phyloP scores from a whole-genome alignment of 192 early-diverging fungal genomes.

The Coemansia asiatica region DNA sequence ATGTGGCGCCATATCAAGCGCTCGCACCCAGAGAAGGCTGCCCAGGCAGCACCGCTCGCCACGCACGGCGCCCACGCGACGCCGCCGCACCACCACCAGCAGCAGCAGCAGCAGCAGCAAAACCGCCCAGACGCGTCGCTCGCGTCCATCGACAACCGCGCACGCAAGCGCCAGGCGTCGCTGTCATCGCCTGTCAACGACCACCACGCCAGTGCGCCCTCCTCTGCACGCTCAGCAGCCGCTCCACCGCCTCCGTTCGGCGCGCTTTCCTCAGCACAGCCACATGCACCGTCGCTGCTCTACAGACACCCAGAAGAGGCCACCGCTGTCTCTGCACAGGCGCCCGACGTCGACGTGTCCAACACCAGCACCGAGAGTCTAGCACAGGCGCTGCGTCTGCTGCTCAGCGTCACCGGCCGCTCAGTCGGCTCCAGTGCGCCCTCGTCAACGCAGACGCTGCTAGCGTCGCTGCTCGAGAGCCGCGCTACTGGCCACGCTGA shows the following conservation, averaged over 20 bases:
- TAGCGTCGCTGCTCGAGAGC: constrained; percentile 23
- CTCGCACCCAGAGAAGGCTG: constrained; percentile 51
- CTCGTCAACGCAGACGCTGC: constrained; percentile 14
- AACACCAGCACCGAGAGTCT: constrained; percentile 36
- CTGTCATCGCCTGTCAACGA: constrained; percentile 38
- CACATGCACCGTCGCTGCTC: background rate
- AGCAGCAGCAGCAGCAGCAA: constrained; percentile 4
- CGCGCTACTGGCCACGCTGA: background rate
- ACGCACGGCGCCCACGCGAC: constrained; percentile 31
- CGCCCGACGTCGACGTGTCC: constrained; percentile 6
- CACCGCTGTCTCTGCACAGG: constrained; percentile 1
- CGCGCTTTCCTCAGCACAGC: background rate
- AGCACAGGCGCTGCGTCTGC: constrained; percentile 39
- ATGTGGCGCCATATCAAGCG: constrained; percentile 58
- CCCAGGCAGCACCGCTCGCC: constrained; percentile 45
- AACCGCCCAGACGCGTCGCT: background rate
- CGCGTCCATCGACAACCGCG: constrained; percentile 16
- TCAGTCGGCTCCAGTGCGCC: constrained; percentile 7
- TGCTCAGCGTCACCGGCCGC: constrained; percentile 25
- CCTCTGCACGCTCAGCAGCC: background rate
- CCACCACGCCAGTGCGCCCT: background rate
- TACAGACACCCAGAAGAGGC: constrained; percentile 23
- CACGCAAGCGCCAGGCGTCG: constrained; percentile 55
- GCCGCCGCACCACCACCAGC: too few species aligned
- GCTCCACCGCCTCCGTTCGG: background rate